Base-by-base conservation (phyloP, 164 flowering plant genomes). In the Stephania yunnanensis region DNA sequence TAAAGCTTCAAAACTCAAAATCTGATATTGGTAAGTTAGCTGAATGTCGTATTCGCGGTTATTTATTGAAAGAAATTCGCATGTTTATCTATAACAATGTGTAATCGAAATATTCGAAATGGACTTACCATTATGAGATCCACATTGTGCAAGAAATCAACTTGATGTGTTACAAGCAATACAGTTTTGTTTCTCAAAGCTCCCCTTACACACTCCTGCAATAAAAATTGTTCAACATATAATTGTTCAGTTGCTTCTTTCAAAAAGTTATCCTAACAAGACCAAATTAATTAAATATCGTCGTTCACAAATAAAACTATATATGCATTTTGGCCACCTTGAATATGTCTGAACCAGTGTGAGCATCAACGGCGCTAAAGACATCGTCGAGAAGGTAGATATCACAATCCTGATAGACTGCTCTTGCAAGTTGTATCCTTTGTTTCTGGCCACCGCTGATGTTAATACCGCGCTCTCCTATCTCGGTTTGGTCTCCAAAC, bases 391-490 rank as follows among this genome's bases (percentile, higher is more conserved):
- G 99, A 61, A 96, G 87, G 81, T 96, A 96, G 45, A 89, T 87
- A 82, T 94, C 99, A 71, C 88, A 89, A 70, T 94, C 93, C 82
- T 96, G 99, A 80, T 94, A 96, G 53, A 96, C 98, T 45, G 99
- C 99, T 78, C 99, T 81, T 1, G 99, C 99, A 20, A 96, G 98
- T 68, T 94, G 99, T 66, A 96, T 91, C 61, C 99, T 80, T 86
- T 96, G 99, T 82, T 96, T 96, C 86, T 96, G 99, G 10, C 99
- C 99, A 31, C 99, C 99, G 58, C 99, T 94, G 55, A 96, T 93
- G 81, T 96, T 96, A 80, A 96, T 96, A 19, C 99, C 99, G 31
- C 99, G 94, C 78, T 96, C 99, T 71, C 99, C 99, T n/a, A 96
- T 96, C 84, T 96, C 99, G 1, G 99, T 96, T 78, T 94, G 93